Evolutionary conservation across 2,329 filamentous ascomycete species (phyloP).

Genomic region (Myriangium duriaei): DNA sequence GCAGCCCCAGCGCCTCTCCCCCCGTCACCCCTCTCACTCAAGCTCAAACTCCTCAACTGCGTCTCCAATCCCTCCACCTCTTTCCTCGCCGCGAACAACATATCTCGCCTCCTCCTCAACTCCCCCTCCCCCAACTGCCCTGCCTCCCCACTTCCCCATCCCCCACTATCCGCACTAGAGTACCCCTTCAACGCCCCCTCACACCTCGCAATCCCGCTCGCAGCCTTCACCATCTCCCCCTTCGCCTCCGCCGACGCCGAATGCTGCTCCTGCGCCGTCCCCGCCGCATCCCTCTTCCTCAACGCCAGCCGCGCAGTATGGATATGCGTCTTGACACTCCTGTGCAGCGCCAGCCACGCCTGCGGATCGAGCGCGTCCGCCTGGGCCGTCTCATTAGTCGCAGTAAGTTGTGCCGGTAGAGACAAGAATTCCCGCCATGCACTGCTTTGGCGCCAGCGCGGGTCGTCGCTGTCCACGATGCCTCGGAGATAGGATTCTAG

Average conservation of each 20-base stretch:
- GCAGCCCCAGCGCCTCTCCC: slow-evolving; percentile 19
- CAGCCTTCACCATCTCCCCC: slow-evolving; percentile 56
- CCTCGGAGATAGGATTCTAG: slow-evolving; percentile 61
- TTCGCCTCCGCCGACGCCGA: slow-evolving; percentile 57
- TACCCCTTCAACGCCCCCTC: slow-evolving; percentile 52
- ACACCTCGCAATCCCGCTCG: slow-evolving; percentile 49
- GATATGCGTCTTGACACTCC: slow-evolving; percentile 58
- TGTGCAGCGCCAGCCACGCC: slow-evolving; percentile 65
- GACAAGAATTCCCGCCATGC: slow-evolving; percentile 65
- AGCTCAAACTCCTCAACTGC: slow-evolving; percentile 52
- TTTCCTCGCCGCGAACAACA: slow-evolving; percentile 55
- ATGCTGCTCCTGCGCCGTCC: slow-evolving; percentile 46
- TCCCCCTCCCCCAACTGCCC: slow-evolving; percentile 59
- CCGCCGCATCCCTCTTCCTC: slow-evolving; percentile 54
- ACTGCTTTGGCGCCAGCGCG: slow-evolving; percentile 60
- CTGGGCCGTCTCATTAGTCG: slow-evolving; percentile 18
- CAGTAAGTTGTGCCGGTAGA: slow-evolving; percentile 39
- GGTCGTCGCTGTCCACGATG: slow-evolving; percentile 61
- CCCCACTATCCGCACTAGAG: slow-evolving; percentile 26
- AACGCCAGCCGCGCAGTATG: slow-evolving; percentile 54
- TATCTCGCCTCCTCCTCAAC: slow-evolving; percentile 55
- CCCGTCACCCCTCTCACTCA: slow-evolving; percentile 30
- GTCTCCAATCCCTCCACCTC: slow-evolving; percentile 67
- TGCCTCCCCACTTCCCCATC: slow-evolving; percentile 20
- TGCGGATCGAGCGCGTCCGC: slow-evolving; percentile 32